Percentiles rank a stretch among this genome's conserved stretches.
phyloP scores from a whole-genome alignment of 2,329 filamentous ascomycete genomes.

The Pseudocercospora cruenta region DNA sequence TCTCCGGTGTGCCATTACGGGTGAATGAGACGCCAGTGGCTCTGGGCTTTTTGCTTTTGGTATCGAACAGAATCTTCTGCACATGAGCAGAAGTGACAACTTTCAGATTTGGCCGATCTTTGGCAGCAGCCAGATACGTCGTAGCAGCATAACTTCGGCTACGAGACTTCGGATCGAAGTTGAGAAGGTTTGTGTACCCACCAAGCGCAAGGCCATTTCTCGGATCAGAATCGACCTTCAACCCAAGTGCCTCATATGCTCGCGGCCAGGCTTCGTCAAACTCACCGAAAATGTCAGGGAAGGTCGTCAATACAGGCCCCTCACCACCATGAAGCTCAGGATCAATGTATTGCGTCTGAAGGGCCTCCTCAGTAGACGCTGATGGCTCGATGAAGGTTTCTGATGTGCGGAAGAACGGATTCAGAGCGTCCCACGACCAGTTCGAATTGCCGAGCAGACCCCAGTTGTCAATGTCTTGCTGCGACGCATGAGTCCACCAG shows the following conservation, averaged over 20 bases:
- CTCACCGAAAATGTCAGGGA: slow-evolving; percentile 38
- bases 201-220: slow-evolving; percentile 39
- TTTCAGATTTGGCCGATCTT: slow-evolving; percentile 32
- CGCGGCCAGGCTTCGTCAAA: slow-evolving; percentile 32
- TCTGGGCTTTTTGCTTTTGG: neutral
- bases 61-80: slow-evolving; percentile 11
- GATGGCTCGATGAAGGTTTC: slow-evolving; percentile 14
- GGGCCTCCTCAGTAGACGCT: slow-evolving; percentile 1
- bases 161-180: slow-evolving; percentile 18
- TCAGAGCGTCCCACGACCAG: slow-evolving; percentile 42
- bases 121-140: slow-evolving; percentile 35
- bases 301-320: slow-evolving; percentile 41
- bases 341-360: slow-evolving; percentile 26
- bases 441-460: slow-evolving; percentile 31
- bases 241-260: slow-evolving; percentile 27
- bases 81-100: slow-evolving; percentile 42
- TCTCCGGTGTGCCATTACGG: neutral
- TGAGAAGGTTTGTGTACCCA: slow-evolving; percentile 33
- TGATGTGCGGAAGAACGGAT: slow-evolving; percentile 22
- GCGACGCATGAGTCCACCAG: slow-evolving; percentile 23
- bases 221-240: slow-evolving; percentile 34
- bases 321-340: slow-evolving; percentile 36
- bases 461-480: slow-evolving; percentile 39
- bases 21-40: slow-evolving; percentile 3
- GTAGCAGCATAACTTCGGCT: slow-evolving; percentile 38